Conservation (phyloP, 2,329 filamentous ascomycete species). For the Colletotrichum tabaci region DNA sequence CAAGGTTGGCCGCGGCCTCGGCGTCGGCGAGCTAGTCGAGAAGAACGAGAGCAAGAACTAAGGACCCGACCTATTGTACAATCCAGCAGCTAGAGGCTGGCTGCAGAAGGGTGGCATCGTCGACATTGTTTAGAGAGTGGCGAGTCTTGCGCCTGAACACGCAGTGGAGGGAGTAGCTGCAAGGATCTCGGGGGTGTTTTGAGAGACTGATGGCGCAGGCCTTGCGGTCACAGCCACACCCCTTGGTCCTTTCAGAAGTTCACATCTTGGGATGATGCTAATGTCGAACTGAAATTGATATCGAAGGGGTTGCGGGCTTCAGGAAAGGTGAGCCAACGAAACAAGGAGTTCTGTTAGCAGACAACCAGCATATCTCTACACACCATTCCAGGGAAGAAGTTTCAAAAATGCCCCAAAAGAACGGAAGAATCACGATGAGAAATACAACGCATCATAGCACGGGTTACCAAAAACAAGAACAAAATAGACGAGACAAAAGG, state of each 20-base stretch:
- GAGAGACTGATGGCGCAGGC: neutral
- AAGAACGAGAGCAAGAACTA: constrained; percentile 73
- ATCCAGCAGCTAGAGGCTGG: neutral
- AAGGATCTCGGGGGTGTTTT: too few species aligned
- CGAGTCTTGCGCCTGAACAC: neutral
- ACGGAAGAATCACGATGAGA: constrained; percentile 17
- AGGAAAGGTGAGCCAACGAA: neutral
- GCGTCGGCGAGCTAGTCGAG: constrained; percentile 85
- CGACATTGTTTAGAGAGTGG: neutral
- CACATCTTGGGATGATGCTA: too few species aligned
- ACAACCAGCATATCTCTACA: neutral
- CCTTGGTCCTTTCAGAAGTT: too few species aligned
- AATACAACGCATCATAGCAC: constrained; percentile 30
- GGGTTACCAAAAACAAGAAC: constrained; percentile 11
- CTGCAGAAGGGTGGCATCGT: neutral
- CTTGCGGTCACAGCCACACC: neutral
- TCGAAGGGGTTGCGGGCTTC: neutral
- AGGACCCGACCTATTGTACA: constrained; percentile 9
- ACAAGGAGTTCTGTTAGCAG: neutral
- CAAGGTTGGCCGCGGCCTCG: constrained; percentile 84
- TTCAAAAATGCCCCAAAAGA: constrained; percentile 17
- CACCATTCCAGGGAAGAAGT: neutral
- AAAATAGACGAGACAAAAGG: constrained; percentile 18
- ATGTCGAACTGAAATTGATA: neutral
- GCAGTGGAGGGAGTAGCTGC: neutral